Evolutionary conservation across 2,329 filamentous ascomycete species (phyloP), one percentile per base, ranked within the genome.

Genomic region (Epichloe elymi): DNA sequence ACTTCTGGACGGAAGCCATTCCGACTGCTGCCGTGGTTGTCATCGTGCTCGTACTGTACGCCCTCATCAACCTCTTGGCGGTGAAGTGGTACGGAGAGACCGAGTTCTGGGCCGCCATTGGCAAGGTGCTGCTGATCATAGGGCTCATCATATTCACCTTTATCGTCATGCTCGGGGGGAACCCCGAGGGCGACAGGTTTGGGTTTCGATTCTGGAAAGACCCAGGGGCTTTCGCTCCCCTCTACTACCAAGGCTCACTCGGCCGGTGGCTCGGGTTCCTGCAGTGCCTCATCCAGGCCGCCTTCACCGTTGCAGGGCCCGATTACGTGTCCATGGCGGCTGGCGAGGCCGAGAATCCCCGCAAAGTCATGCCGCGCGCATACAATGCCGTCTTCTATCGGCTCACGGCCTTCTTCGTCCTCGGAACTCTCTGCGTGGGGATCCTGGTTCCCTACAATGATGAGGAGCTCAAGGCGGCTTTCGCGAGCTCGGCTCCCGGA

Each of bases 101-200:
- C 0, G 87, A 93, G 62, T 93, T 94, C 60, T 80, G 76, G 75
- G 79, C 83, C 19, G 82, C 86, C 2, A 63, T 86, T 2, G 82
- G 82, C 50, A 88, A 89, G 63, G 76, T 88, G 3, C 58, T 89
- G 2, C 73, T 89, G 48, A 86, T 86, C 53, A 66, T 88, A 37
- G 84, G 79, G 1, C 73, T 91, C 48, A 76, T 90, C 57, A 59
- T 80, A 55, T 90, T 87, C 68, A 91, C 88, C 2, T 88, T 95
- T 60, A 75, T 94, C 56, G 80, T 82, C 56, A 91, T 93, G 83
- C 69, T 93, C 1, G 88, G 88, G 88, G 88, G 7, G 88, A 93
- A 91, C 57, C 88, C 88, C 0, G 63, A 80, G 1, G 72, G 78
- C 38, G 84, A 90, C 57, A 71, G 78, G 0, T 86, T 86, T 55